Conservation (phyloP, 1,139 yeast genomes). For the Trichomonascaceae sp. region DNA sequence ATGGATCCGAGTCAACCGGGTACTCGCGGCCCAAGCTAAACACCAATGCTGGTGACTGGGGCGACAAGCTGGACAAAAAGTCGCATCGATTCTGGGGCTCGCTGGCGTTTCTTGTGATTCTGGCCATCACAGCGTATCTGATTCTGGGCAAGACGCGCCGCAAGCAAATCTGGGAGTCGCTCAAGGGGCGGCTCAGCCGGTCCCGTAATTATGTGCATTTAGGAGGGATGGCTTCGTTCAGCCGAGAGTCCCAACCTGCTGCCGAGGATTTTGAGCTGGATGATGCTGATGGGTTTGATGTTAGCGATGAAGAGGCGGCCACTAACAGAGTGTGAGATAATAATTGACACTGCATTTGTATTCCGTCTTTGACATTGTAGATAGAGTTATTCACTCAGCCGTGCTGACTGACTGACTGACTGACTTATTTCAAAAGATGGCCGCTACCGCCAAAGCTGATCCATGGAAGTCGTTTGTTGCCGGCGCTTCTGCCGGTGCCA, state of each 20-base stretch:
- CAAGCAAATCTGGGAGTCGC: constrained; percentile 16
- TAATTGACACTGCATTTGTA: neutral
- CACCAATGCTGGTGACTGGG: constrained; percentile 16
- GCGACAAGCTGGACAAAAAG: constrained; percentile 20
- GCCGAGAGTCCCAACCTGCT: constrained; percentile 3
- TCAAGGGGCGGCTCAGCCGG: constrained; percentile 7
- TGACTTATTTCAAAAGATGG: no score
- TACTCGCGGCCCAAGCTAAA: constrained; percentile 8
- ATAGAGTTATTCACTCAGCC: no score
- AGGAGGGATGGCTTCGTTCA: neutral
- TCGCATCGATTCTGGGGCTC: constrained; percentile 49
- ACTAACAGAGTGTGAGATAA: neutral
- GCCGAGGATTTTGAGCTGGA: constrained; percentile 15
- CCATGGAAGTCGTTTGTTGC: constrained; percentile 70
- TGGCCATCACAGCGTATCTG: constrained; percentile 34
- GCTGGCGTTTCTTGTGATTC: constrained; percentile 32
- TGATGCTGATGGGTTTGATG: constrained; percentile 12
- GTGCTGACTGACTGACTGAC: no score
- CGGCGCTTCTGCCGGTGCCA: constrained; percentile 91
- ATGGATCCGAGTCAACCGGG: constrained; percentile 14
- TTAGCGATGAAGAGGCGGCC: constrained; percentile 9
- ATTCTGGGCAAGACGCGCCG: constrained; percentile 35
- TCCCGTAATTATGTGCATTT: neutral
- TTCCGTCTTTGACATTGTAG: neutral
- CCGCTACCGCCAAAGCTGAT: no score